Base-by-base conservation (phyloP, 345 rosid species). In the Eucalyptus urophylla region DNA sequence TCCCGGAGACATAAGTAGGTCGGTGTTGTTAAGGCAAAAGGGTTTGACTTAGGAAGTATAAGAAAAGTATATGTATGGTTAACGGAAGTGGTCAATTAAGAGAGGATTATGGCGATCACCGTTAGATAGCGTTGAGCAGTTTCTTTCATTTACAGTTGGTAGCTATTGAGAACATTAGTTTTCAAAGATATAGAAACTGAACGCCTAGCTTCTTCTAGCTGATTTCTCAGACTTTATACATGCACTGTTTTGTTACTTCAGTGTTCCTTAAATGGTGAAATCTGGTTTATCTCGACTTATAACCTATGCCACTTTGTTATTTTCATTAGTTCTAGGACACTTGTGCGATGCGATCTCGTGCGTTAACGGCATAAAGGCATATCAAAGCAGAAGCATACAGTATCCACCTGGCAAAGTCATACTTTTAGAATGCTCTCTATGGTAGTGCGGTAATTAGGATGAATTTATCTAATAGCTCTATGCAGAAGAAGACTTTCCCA, bases 401-500 rank as follows among this genome's bases (percentile, higher is more conserved):
- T 69, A 69, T 33, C 44, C 80, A 33, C 0, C 12, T 69, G 44
- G 25, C 7, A 0, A 1, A 4, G 8, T 51, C 54, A 51, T n/a
- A 14, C 40, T 65, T 14, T n/a, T 65, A 51, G 54, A 51, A 7
- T 51, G 54, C 76, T 67, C 37, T 67, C 1, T 17, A 3, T 2
- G 24, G 24, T 5, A 33, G 25, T 69, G 44, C 13, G 22, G 25
- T 33, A 33, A 40, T 69, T 2, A 6, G 9, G 47, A 51, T 86
- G 6, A 51, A 86, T 58, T 51, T 51, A 17, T n/a, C 47, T 5
- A 17, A 37, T 29, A 87, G 89, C 86, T 89, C 90, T n/a, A 4
- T 21, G 27, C 40, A 60, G 87, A 87, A 65, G 93, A 93, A 91
- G 91, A 91, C 93, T 51, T 91, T 90, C 97, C 3, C 83, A 89